Conservation (phyloP, 176 grass and related monocot genomes). For the Bromus sterilis region DNA sequence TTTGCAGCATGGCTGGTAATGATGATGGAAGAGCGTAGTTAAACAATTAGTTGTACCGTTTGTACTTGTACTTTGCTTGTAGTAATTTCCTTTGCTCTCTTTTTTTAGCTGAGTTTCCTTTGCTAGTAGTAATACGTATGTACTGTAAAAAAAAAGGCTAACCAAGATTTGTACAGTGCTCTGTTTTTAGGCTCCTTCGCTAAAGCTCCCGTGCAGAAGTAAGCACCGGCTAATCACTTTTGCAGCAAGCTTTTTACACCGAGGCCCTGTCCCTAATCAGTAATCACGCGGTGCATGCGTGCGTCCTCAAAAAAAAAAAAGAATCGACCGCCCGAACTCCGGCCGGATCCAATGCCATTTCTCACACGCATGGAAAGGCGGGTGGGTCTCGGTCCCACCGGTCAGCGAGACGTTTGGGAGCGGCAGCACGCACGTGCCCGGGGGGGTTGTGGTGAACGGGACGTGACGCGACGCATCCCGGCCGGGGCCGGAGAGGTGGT, state of each 20-base stretch:
- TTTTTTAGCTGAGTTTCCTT: too few species aligned
- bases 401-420: background rate
- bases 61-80: too few species aligned
- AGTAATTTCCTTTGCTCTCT: too few species aligned
- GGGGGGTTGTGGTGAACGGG: background rate
- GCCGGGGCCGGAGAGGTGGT: background rate
- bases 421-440: background rate
- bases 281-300: background rate
- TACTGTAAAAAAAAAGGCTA: background rate
- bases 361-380: background rate
- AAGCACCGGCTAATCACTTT: background rate
- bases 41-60: too few species aligned
- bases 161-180: background rate
- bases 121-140: too few species aligned
- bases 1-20: too few species aligned
- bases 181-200: background rate
- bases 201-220: background rate
- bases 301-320: background rate
- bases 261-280: background rate
- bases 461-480: background rate
- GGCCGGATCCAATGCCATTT: background rate
- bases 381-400: background rate
- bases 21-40: too few species aligned
- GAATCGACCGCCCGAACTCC: background rate
- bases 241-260: background rate